Conservation (phyloP, 78 protist genomes). For the Chrysochromulina tobinii region DNA sequence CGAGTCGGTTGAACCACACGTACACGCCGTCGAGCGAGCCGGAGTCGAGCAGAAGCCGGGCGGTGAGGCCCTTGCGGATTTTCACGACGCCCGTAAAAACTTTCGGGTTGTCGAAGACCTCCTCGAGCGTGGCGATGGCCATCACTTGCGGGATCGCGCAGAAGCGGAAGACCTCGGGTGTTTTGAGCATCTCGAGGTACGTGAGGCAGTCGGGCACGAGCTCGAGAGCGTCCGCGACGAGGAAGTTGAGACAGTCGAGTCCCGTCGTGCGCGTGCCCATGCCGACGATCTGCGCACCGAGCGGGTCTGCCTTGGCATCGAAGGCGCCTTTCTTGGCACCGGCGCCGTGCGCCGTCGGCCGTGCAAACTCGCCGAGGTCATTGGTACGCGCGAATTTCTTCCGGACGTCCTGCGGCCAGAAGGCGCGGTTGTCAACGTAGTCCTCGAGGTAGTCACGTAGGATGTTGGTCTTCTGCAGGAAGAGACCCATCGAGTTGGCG, state of each 20-base stretch:
- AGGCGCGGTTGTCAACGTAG: conserved; percentile 76
- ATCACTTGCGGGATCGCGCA: conserved; percentile 96
- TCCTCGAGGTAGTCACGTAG: conserved; percentile 93
- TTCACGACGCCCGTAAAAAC: conserved; percentile 86
- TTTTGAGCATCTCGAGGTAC: conserved; percentile 69
- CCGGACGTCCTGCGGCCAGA: conserved; percentile 90
- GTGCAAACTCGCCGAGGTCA: conserved; percentile 25
- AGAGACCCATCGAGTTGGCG: conserved; percentile 91
- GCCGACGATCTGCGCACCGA: not conserved
- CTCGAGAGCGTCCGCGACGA: conserved; percentile 82
- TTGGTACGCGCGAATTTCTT: conserved; percentile 19
- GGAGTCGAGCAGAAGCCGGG: not conserved
- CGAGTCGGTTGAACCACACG: not conserved
- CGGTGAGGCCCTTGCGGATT: conserved; percentile 87
- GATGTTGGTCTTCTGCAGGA: conserved; percentile 93
- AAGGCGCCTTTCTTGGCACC: not conserved
- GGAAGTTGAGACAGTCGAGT: conserved; percentile 80
- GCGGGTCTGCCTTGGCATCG: not conserved
- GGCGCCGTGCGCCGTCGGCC: conserved; percentile 1
- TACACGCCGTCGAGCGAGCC: not conserved
- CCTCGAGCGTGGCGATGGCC: conserved; percentile 92
- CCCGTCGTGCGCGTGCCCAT: conserved; percentile 48
- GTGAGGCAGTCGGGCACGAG: conserved; percentile 75
- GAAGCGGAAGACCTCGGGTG: conserved; percentile 72
- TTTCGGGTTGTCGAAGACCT: conserved; percentile 74